phyloP scores from a whole-genome alignment of 768 basidiomycete genomes.

The Lactifluus volemus region DNA sequence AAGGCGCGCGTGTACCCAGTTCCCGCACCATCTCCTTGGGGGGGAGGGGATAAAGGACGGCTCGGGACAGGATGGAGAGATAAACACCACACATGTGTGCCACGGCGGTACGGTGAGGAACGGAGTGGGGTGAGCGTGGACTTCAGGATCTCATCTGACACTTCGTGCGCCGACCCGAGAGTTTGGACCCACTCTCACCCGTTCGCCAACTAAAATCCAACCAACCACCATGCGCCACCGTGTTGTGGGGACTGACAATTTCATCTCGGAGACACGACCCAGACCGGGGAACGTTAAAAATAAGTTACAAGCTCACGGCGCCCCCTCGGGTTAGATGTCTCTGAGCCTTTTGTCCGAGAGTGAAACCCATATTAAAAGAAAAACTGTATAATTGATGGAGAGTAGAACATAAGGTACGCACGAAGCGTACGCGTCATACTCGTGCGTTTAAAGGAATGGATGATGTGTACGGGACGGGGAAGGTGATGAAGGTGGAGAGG shows the following conservation, averaged over 20 bases:
- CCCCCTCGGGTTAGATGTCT: background rate
- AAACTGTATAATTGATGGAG: background rate
- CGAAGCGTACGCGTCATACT: background rate
- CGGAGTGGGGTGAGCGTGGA: background rate
- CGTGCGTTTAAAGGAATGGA: background rate
- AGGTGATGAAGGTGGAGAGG: background rate
- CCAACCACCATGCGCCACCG: too few relatives aligned
- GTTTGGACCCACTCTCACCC: background rate
- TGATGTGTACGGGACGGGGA: background rate
- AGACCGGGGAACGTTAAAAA: background rate
- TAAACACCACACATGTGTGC: background rate
- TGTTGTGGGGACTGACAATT: too few relatives aligned
- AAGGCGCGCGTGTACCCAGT: background rate
- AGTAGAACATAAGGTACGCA: constrained; percentile 5
- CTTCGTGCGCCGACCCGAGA: background rate
- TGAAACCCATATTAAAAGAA: background rate
- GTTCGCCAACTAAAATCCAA: too few relatives aligned
- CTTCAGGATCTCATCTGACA: background rate
- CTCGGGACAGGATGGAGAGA: background rate
- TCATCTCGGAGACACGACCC: background rate
- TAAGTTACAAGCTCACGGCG: background rate
- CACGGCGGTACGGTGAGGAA: background rate
- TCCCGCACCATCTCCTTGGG: background rate
- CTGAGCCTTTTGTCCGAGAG: background rate
- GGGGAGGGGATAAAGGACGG: background rate